These are phyloP conservation scores for Talaromyces funiculosus DNA, from an alignment of 2,329 filamentous ascomycete species.

Conservation along the genomic window DNA sequence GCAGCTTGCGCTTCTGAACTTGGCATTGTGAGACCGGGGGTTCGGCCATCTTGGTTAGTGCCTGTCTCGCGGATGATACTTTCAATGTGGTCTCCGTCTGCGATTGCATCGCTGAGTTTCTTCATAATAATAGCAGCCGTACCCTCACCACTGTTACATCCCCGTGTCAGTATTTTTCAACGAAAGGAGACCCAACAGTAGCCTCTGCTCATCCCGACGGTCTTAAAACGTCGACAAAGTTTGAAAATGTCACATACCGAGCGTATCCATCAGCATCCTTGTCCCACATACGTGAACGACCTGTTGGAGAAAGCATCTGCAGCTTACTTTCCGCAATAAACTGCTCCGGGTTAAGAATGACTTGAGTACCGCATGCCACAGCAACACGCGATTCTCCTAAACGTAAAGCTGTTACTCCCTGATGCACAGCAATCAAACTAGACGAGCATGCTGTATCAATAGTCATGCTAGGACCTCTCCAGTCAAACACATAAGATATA, in stretches of 20 bases:
- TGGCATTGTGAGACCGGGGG: conserved; percentile 27
- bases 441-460: conserved; percentile 47
- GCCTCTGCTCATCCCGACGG: too few species aligned
- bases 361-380: conserved; percentile 20
- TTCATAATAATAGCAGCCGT: conserved; percentile 48
- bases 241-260: conserved; percentile 20
- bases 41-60: conserved; percentile 28
- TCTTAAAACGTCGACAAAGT: too few species aligned
- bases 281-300: conserved; percentile 48
- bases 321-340: conserved; percentile 17
- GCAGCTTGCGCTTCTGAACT: conserved; percentile 28
- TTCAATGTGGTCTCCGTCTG: conserved; percentile 39
- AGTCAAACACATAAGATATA: conserved; percentile 29
- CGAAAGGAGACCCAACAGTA: too few species aligned
- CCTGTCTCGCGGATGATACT: conserved; percentile 27
- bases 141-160: conserved; percentile 39
- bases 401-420: conserved; percentile 26
- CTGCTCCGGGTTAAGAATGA: conserved; percentile 24
- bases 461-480: conserved; percentile 29
- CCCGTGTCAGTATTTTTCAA: background rate
- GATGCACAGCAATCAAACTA: conserved; percentile 33
- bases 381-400: conserved; percentile 24
- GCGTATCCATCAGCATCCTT: conserved; percentile 44
- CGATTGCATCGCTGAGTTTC: conserved; percentile 41
- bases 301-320: conserved; percentile 49